phyloP scores from a whole-genome alignment of 108 stramenopile species.

The Conticribra weissflogii region DNA sequence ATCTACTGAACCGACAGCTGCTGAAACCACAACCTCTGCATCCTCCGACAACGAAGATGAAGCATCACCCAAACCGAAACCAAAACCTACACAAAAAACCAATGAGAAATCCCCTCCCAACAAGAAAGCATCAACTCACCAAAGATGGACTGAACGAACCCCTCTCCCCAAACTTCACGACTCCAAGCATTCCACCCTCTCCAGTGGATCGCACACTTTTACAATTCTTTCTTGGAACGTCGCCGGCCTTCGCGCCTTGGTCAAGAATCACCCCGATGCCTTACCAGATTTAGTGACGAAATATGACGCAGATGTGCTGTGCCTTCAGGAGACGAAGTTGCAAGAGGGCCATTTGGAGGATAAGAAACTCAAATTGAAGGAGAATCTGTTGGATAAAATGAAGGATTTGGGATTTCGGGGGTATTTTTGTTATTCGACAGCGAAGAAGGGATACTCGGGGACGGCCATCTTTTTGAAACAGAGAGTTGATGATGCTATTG shows the following conservation, averaged over 20 bases:
- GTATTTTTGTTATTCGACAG: slow-evolving; percentile 86
- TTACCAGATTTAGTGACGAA: slow-evolving; percentile 58
- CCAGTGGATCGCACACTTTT: slow-evolving; percentile 69
- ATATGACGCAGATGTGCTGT: slow-evolving; percentile 84
- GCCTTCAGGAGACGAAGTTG: slow-evolving; percentile 91
- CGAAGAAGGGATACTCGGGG: slow-evolving; percentile 97
- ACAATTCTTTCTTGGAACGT: slow-evolving; percentile 93
- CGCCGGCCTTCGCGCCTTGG: slow-evolving; percentile 84
- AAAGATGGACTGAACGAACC: slow-evolving; percentile 79
- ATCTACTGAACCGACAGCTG: not conserved
- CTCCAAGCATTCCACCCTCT: slow-evolving; percentile 22
- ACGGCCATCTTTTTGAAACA: slow-evolving; percentile 88
- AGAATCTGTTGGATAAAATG: slow-evolving; percentile 60
- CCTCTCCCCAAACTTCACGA: slow-evolving; percentile 70
- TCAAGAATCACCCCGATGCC: slow-evolving; percentile 72
- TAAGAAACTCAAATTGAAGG: slow-evolving; percentile 70
- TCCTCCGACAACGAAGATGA: no score
- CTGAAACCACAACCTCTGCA: not conserved
- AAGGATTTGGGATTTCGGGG: slow-evolving; percentile 73
- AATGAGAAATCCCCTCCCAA: slow-evolving; percentile 29
- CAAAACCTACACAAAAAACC: not conserved
- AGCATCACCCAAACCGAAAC: no score
- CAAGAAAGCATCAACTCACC: slow-evolving; percentile 58
- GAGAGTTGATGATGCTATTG: slow-evolving; percentile 9
- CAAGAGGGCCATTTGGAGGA: slow-evolving; percentile 86